Percentiles rank a stretch among this genome's conserved stretches.
Evolutionary conservation across 768 basidiomycete genomes (phyloP).

Genomic region (Rubroboletus pulcherrimus): DNA sequence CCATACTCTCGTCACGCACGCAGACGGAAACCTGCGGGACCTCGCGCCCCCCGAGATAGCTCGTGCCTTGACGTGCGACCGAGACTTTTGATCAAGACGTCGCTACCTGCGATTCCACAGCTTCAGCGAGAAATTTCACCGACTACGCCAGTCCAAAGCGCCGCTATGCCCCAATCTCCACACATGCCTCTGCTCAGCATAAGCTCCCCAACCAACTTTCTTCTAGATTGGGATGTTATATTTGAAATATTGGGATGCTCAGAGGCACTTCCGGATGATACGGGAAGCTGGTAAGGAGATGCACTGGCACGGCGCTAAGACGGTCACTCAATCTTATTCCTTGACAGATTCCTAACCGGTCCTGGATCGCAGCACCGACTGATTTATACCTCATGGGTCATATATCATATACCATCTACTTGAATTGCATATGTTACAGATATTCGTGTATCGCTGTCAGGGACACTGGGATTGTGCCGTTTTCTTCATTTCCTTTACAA

Average conservation of each 20-base stretch:
- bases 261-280: not conserved
- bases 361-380: not conserved
- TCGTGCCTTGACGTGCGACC: conserved; percentile 8
- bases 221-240: conserved; percentile 31
- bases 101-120: conserved; percentile 6
- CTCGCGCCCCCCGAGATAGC: conserved; percentile 21
- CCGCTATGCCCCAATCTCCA: not conserved
- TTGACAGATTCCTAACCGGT: conserved; percentile 3
- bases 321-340: not conserved
- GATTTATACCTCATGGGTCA: conserved; percentile 3
- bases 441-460: conserved; percentile 1
- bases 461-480: conserved; percentile 4
- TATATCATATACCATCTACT: conserved; percentile 4
- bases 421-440: not conserved
- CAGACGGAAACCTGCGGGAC: conserved; percentile 25
- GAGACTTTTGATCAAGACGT: conserved; percentile 18
- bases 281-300: conserved; percentile 13
- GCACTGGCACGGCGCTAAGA: not conserved
- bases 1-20: not conserved
- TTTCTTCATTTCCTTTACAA: not conserved
- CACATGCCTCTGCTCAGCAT: conserved; percentile 1
- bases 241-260: conserved; percentile 27
- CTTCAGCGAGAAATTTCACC: not conserved
- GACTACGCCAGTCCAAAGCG: not conserved
- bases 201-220: conserved; percentile 17